Evolutionary conservation across 2,329 filamentous ascomycete species (phyloP), one percentile per base, ranked within the genome.

Genomic region (Tolypocladium sp.): DNA sequence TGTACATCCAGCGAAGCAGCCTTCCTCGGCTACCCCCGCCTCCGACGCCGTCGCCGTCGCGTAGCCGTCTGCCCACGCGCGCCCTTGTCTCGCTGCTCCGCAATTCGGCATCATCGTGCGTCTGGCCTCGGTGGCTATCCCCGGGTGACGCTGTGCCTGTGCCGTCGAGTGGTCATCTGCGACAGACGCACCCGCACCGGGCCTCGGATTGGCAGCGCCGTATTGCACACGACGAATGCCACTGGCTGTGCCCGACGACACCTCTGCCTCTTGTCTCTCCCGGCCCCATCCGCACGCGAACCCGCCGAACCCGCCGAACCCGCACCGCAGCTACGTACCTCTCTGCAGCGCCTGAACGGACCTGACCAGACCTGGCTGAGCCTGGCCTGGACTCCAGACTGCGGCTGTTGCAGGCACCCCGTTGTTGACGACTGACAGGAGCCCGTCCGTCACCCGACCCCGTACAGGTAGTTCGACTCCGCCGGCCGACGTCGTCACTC

Each of bases 381-480:
- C 42, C 22, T 51, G 25, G 27, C 8, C 27, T 30, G 30, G 49
- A 37, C 49, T 20, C 49, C 30, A 22, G 49, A 53, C 49, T 53
- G 49, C 49, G 49, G 30, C 49, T 53, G 49, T 52, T 52, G 27
- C 17, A n/a, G 49, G 49, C 46, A 27, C 49, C 10, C 49, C 49
- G 46, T 49, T 40, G 49, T 58, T 35, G 4, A 17, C 17, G 35
- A 40, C 52, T 35, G 54, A 56, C 54, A 44, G 54, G 54, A 9
- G 15, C 54, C 37, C 58, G 37, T 27, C 57, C 49, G 60, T 63
- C 69, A 71, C 62, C 67, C 63, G 68, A 69, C 69, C 67, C 67
- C 64, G 65, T 17, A 13, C 49, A 35, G 40, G 41, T 58, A 66
- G 64, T 63, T 70, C 64, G 65, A 63, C 66, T 53, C 64, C 60